These are phyloP conservation scores for Cyberlindnera petersonii DNA, from an alignment of 805 yeast genomes.

Conservation along the genomic window DNA sequence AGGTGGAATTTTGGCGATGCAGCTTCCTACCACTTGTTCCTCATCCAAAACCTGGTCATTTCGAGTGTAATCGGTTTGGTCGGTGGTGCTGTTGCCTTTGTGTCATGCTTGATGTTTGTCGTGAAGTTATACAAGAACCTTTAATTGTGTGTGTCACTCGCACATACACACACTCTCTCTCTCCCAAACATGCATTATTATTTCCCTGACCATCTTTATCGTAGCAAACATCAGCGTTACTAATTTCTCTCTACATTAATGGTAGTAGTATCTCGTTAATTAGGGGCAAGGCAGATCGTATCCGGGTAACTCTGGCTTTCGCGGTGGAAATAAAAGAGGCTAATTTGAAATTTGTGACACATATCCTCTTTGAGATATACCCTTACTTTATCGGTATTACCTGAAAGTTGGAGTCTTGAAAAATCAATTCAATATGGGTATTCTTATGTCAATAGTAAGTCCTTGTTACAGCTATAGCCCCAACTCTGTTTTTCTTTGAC, in stretches of 20 bases:
- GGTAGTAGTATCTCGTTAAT: too few relatives aligned
- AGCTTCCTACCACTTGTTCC: conserved; percentile 23
- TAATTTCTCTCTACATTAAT: too few relatives aligned
- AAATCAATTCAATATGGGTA: conserved; percentile 18
- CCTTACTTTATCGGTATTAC: neutral
- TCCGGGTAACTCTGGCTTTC: too few relatives aligned
- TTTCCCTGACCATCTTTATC: too few relatives aligned
- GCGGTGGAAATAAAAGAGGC: too few relatives aligned
- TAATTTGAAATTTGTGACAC: too few relatives aligned
- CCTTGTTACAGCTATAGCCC: neutral
- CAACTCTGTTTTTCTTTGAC: neutral
- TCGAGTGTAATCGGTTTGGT: conserved; percentile 23
- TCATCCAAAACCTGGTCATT: conserved; percentile 24
- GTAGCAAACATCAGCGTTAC: too few relatives aligned
- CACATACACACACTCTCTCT: neutral
- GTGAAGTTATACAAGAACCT: conserved; percentile 18
- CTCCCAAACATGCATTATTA: too few relatives aligned
- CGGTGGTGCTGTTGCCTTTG: conserved; percentile 25
- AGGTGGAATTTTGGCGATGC: conserved; percentile 28
- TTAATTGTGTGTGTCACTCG: too few relatives aligned
- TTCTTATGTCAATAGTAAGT: conserved; percentile 24
- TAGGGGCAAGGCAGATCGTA: too few relatives aligned
- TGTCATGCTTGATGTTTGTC: conserved; percentile 20
- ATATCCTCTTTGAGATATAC: neutral
- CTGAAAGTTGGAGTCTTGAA: neutral